Base-by-base conservation (phyloP, 2,329 filamentous ascomycete genomes). In the Huntiella bhutanensis region DNA sequence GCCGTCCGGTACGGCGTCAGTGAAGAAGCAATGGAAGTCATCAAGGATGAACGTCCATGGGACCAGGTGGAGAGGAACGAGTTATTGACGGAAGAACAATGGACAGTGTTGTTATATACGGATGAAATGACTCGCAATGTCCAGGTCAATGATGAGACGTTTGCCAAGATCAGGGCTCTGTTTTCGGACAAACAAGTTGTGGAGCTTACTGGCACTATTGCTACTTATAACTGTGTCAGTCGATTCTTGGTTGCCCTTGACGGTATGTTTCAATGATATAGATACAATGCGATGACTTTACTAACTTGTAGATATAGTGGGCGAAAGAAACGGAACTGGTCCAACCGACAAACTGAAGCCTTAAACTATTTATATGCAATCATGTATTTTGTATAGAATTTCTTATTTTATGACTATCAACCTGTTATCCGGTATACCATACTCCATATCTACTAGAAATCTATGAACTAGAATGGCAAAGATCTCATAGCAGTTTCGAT, bases 81-180 rank as follows among this genome's bases (percentile, higher is more conserved):
- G 47, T 52, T 59, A 19, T 55, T 86, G 50, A 73, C 62, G 19
- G 68, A 70, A 50, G 67, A 65, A 57, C 75, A 85, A 62, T 75
- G 73, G 66, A 77, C 75, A 0, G 80, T 83, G 33, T 59, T 88
- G 46, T 64, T 69, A 40, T 87, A 85, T 58, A 72, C 84, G 13
- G 83, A 92, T 62, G 81, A 83, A 58, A 92, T 92, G 81, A 93
- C 85, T 43, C 66, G 75, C 52, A 71, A 74, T 39, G 78, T 88
- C 0, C 64, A 69, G 44, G 83, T 93, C 5, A 60, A 65, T 10
- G 79, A 91, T 42, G 70, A 64, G 49, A 71, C 82, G 1, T 88
- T 88, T 62, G 71, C 58, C 28, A 62, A 64, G 53, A 53, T 92
- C 52, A 79, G 70, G 62, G 58, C 52, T 10, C 56, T 69, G 33